These are phyloP conservation scores for Cladophialophora chaetospira DNA, from an alignment of 2,329 filamentous ascomycete genomes.

Conservation along the genomic window DNA sequence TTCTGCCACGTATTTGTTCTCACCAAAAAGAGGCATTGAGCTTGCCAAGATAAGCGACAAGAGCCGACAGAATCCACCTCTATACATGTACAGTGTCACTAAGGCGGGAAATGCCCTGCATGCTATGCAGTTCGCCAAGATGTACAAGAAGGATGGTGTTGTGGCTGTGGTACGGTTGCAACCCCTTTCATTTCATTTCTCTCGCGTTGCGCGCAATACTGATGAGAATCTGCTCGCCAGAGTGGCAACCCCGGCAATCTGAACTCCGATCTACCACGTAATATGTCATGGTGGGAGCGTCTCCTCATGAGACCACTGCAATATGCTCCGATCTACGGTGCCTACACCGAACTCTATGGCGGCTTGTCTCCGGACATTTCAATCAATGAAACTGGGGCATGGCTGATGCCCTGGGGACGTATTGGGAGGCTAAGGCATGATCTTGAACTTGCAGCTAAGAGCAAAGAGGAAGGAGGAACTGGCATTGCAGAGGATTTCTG, in stretches of 20 bases:
- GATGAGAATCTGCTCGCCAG: too few species aligned
- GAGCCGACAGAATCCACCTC: background rate
- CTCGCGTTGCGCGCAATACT: too few species aligned
- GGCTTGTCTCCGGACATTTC: constrained; percentile 49
- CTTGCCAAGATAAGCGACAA: background rate
- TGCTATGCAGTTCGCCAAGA: constrained; percentile 25
- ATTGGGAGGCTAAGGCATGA: background rate
- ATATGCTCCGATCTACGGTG: constrained; percentile 42
- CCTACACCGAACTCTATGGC: constrained; percentile 53
- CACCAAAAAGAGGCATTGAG: constrained; percentile 4
- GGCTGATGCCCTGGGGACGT: constrained; percentile 31
- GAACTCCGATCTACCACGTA: constrained; percentile 24
- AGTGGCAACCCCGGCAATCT: constrained; percentile 5
- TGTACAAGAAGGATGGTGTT: background rate
- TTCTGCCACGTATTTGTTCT: background rate
- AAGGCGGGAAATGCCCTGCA: constrained; percentile 19
- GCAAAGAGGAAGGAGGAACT: constrained; percentile 34
- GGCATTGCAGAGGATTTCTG: constrained; percentile 41
- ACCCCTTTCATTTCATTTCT: constrained; percentile 14
- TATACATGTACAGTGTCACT: constrained; percentile 3
- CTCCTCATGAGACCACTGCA: constrained; percentile 34
- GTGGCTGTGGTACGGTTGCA: constrained; percentile 1
- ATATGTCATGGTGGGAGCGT: constrained; percentile 35
- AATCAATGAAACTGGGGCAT: constrained; percentile 37
- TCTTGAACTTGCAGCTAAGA: constrained; percentile 7